Evolutionary conservation across 2,329 filamentous ascomycete species (phyloP).

Genomic region (Chaetomium sp.): DNA sequence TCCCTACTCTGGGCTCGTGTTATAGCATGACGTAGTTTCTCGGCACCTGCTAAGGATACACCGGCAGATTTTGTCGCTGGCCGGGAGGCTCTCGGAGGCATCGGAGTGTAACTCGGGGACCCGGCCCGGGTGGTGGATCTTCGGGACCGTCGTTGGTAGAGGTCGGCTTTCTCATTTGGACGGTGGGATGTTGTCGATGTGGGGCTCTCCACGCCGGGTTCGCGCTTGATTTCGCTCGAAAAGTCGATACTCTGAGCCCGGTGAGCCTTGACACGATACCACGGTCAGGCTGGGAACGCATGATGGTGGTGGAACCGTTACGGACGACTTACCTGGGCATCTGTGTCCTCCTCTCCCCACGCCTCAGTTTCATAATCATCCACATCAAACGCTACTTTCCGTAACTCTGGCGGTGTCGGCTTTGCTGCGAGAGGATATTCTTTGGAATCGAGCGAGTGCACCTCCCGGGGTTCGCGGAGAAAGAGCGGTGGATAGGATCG

Average conservation of each 20-base stretch:
- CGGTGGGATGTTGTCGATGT: conserved; percentile 25
- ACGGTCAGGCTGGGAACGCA: background rate
- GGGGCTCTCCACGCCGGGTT: conserved; percentile 29
- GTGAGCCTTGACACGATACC: conserved; percentile 7
- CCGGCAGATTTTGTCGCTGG: conserved; percentile 27
- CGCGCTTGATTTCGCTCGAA: conserved; percentile 24
- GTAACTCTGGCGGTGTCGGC: conserved; percentile 72
- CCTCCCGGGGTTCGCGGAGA: conserved; percentile 64
- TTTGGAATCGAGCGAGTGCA: conserved; percentile 72
- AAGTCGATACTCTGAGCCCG: conserved; percentile 21
- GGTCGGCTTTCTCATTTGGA: conserved; percentile 23
- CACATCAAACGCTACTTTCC: conserved; percentile 66
- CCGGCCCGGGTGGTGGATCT: conserved; percentile 29
- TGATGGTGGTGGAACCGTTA: too few relatives aligned
- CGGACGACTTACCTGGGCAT: conserved; percentile 14
- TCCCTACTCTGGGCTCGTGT: conserved; percentile 28
- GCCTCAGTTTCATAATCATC: conserved; percentile 51
- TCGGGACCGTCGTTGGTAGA: conserved; percentile 28
- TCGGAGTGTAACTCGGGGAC: conserved; percentile 29
- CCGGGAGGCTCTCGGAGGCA: conserved; percentile 29
- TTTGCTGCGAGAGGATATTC: conserved; percentile 82
- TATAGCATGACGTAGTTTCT: conserved; percentile 35
- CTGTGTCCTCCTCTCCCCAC: conserved; percentile 21
- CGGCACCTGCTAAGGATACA: conserved; percentile 29
- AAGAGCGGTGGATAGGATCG: conserved; percentile 78